Evolutionary conservation across 208 protist genomes (phyloP).

Genomic region (Crithidia brevicula): DNA sequence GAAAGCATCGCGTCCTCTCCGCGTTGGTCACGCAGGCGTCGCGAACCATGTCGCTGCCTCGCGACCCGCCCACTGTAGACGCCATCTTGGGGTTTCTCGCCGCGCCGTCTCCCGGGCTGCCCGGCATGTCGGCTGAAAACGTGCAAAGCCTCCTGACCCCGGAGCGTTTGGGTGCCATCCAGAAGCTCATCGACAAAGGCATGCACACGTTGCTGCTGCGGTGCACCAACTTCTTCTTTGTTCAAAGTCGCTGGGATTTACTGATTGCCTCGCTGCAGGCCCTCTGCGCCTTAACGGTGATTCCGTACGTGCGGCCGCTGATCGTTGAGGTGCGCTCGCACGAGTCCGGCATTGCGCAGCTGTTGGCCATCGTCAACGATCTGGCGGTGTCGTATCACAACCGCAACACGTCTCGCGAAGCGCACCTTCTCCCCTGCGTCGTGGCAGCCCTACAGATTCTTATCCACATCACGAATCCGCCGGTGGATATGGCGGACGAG

Average conservation of each 20-base stretch:
- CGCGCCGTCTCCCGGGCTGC: constrained; percentile 49
- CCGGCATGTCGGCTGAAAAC: constrained; percentile 75
- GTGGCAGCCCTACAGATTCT: constrained; percentile 77
- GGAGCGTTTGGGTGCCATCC: constrained; percentile 61
- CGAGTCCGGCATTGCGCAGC: constrained; percentile 78
- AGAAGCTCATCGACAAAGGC: constrained; percentile 64
- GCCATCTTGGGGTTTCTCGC: constrained; percentile 72
- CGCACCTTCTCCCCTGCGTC: constrained; percentile 74
- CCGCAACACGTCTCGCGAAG: constrained; percentile 66
- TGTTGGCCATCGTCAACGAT: constrained; percentile 80
- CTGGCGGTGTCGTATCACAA: constrained; percentile 64
- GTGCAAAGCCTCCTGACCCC: constrained; percentile 77
- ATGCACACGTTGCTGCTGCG: constrained; percentile 73
- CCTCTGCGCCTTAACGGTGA: constrained; percentile 72
- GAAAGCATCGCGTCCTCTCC: constrained; percentile 78
- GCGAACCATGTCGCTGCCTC: constrained; percentile 62
- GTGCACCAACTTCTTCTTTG: constrained; percentile 80
- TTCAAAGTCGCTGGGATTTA: constrained; percentile 80
- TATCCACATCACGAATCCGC: constrained; percentile 71
- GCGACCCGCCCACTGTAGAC: constrained; percentile 72
- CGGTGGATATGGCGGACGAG: constrained; percentile 69
- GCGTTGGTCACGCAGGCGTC: constrained; percentile 71
- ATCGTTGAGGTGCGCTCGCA: constrained; percentile 65
- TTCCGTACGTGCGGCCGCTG: constrained; percentile 73
- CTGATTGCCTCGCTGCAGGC: constrained; percentile 74